Percentiles rank a stretch among this genome's conserved stretches.
Evolutionary conservation across 371 early-diverging fungal species (phyloP).

Genomic region (Haplosporangium sp.): DNA sequence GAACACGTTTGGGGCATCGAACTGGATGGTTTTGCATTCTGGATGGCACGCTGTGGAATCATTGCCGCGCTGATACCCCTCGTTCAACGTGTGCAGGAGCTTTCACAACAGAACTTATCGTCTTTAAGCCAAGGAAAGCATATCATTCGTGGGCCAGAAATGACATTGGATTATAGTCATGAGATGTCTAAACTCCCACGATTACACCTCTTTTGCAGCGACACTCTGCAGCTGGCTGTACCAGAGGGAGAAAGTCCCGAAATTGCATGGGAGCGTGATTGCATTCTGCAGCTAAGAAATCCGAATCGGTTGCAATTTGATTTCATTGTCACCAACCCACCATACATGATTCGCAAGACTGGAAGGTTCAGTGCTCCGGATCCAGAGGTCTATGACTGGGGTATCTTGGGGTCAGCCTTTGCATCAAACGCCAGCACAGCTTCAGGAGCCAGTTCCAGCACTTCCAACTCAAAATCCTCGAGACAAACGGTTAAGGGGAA

Average conservation of each 20-base stretch:
- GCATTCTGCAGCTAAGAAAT: conserved; percentile 59
- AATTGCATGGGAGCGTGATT: conserved; percentile 57
- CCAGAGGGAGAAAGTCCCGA: conserved; percentile 27
- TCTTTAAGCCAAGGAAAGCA: conserved; percentile 56
- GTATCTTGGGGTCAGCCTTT: conserved; percentile 58
- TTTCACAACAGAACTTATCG: conserved; percentile 13
- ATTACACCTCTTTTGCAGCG: conserved; percentile 67
- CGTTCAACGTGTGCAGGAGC: conserved; percentile 24
- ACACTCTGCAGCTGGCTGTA: conserved; percentile 61
- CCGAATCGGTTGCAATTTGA: conserved; percentile 60
- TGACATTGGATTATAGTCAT: no score
- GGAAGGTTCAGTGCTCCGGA: conserved; percentile 70
- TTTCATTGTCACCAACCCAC: conserved; percentile 75
- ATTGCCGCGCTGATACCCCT: conserved; percentile 39
- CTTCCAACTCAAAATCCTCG: conserved; percentile 58
- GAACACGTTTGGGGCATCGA: conserved; percentile 70
- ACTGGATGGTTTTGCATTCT: conserved; percentile 69
- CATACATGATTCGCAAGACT: conserved; percentile 75
- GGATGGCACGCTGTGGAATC: conserved; percentile 52
- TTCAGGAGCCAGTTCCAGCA: conserved; percentile 62
- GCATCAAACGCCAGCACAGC: conserved; percentile 48
- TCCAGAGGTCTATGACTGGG: conserved; percentile 63
- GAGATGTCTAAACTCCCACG: conserved; percentile 54
- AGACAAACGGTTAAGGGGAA: conserved; percentile 36
- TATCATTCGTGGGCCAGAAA: no score